Conservation (phyloP, 176 grass and related monocot species). For the Cenchrus purpureus region DNA sequence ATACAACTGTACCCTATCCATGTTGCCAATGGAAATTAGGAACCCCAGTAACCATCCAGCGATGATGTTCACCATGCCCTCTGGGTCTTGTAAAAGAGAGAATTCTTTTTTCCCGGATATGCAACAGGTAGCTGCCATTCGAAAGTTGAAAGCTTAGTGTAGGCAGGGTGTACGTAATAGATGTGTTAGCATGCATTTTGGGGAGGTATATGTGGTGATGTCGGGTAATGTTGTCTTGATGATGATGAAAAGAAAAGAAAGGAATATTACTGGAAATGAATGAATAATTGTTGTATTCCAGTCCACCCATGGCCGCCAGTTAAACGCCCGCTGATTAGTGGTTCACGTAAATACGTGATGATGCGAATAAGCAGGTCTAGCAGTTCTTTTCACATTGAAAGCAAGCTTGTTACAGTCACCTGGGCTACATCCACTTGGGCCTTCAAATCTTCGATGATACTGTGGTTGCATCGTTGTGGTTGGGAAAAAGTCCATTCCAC, state of each 20-base stretch:
- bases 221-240: conserved; percentile 15
- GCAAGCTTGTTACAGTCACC: too few species aligned
- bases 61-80: conserved; percentile 4
- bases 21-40: conserved; percentile 34
- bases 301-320: neutral
- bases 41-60: conserved; percentile 32
- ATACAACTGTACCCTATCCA: conserved; percentile 36
- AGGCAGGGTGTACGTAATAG: conserved; percentile 53
- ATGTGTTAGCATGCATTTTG: conserved; percentile 33
- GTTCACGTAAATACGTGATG: neutral
- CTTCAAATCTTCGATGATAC: too few species aligned
- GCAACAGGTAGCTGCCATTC: conserved; percentile 46
- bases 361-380: too few species aligned
- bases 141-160: conserved; percentile 50
- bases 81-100: conserved; percentile 32
- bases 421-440: too few species aligned
- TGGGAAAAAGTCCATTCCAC: too few species aligned
- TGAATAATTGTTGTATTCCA: conserved; percentile 8
- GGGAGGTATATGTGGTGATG: conserved; percentile 42
- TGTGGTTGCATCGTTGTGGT: too few species aligned
- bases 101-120: conserved; percentile 10
- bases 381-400: too few species aligned
- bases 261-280: neutral
- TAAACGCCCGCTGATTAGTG: neutral
- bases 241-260: conserved; percentile 20